phyloP scores from a whole-genome alignment of 352 stramenopile species.

The Proteromonas lacertae region DNA sequence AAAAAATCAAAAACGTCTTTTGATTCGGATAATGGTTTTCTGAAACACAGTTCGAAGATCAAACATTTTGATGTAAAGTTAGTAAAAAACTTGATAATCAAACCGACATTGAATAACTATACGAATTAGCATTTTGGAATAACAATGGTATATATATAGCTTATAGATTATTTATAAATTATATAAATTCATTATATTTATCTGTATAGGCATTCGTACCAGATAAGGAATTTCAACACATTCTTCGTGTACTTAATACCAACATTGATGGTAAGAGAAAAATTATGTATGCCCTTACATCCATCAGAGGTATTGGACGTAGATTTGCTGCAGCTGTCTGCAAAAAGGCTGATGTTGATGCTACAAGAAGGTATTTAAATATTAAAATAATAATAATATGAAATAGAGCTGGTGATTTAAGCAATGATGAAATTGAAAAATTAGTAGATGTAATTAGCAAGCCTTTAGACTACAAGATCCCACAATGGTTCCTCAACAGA shows the following conservation, averaged over 20 bases:
- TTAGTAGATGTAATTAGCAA: conserved; percentile 97
- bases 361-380: too few relatives aligned
- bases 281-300: conserved; percentile 55
- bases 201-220: neutral
- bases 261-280: conserved; percentile 96
- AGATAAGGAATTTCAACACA: conserved; percentile 99
- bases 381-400: conserved; percentile 1
- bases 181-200: too few relatives aligned
- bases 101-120: too few relatives aligned
- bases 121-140: too few relatives aligned
- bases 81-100: too few relatives aligned
- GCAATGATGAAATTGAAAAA: conserved; percentile 96
- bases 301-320: conserved; percentile 54
- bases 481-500: conserved; percentile 97
- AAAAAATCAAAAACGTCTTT: too few relatives aligned
- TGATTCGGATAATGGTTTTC: too few relatives aligned
- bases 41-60: too few relatives aligned
- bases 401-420: conserved; percentile 82
- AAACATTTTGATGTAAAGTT: too few relatives aligned
- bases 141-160: too few relatives aligned
- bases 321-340: conserved; percentile 69
- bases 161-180: too few relatives aligned
- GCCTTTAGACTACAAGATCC: conserved; percentile 96
- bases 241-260: conserved; percentile 99
- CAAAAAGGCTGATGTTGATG: conserved; percentile 98